Conservation (phyloP, 2,329 filamentous ascomycete species). For the Aspergillus sojae region DNA sequence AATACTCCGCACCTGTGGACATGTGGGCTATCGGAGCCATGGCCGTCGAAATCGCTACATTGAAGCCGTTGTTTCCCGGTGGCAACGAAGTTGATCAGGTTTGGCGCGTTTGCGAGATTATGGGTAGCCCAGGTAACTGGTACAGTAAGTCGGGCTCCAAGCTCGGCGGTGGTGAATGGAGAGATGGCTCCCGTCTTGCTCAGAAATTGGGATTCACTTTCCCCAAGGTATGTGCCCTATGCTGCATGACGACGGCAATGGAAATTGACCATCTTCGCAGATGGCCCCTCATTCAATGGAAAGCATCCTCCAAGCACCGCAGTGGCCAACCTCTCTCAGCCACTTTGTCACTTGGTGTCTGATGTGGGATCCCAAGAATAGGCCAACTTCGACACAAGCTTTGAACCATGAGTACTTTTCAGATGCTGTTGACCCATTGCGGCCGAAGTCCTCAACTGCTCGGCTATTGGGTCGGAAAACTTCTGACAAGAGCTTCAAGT, state of each 20-base stretch:
- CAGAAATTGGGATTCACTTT: conserved; percentile 98
- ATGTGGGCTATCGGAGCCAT: conserved; percentile 99
- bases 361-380: conserved; percentile 95
- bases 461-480: conserved; percentile 86
- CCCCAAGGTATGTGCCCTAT: conserved; percentile 63
- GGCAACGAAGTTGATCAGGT: conserved; percentile 99
- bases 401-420: conserved; percentile 91
- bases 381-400: conserved; percentile 92
- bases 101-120: conserved; percentile 98
- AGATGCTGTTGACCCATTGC: conserved; percentile 87
- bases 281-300: conserved; percentile 98
- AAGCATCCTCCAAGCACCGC: conserved; percentile 83
- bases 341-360: conserved; percentile 98
- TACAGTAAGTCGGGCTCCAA: conserved; percentile 86
- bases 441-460: conserved; percentile 87
- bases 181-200: conserved; percentile 86
- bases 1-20: conserved; percentile 96
- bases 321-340: conserved; percentile 86
- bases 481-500: conserved; percentile 73
- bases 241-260: not conserved
- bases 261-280: conserved; percentile 44
- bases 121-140: conserved; percentile 98
- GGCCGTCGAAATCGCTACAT: conserved; percentile 94
- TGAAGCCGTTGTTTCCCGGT: conserved; percentile 95
- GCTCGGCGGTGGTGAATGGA: conserved; percentile 96